Conservation (phyloP, 2,329 filamentous ascomycete genomes). For the Fusarium miscanthi region DNA sequence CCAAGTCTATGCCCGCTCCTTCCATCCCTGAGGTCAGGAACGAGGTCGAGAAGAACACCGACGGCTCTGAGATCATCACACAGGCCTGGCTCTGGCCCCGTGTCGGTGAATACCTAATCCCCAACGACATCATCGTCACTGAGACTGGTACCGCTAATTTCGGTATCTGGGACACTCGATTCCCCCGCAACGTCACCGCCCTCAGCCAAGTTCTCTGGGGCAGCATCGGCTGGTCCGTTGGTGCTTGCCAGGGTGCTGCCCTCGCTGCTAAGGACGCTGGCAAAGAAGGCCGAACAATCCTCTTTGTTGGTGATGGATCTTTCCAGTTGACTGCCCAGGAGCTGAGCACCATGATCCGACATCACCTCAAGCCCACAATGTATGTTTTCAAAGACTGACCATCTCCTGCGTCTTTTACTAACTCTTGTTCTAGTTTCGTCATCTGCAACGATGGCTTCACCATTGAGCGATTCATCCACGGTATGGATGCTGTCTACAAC, state of each 20-base stretch:
- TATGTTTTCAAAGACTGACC: conserved; percentile 54
- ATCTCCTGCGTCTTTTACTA: conserved; percentile 16
- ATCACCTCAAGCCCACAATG: conserved; percentile 80
- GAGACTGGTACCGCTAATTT: conserved; percentile 92
- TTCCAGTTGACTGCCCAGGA: conserved; percentile 89
- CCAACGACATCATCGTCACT: conserved; percentile 82
- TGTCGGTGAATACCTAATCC: conserved; percentile 76
- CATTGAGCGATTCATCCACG: conserved; percentile 89
- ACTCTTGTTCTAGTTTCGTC: conserved; percentile 68
- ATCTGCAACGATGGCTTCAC: conserved; percentile 92
- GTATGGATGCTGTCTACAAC: conserved; percentile 83
- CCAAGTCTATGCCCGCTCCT: conserved; percentile 66
- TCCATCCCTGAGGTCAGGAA: conserved; percentile 66
- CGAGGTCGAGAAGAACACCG: conserved; percentile 55
- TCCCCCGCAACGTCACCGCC: conserved; percentile 80
- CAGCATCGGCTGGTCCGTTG: conserved; percentile 71
- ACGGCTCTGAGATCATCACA: conserved; percentile 63
- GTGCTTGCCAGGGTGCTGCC: conserved; percentile 72
- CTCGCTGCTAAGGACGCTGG: conserved; percentile 76
- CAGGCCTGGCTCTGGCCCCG: conserved; percentile 83
- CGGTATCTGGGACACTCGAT: conserved; percentile 86
- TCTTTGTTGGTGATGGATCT: conserved; percentile 90
- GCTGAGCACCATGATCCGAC: conserved; percentile 83
- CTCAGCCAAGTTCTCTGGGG: conserved; percentile 84
- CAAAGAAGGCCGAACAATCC: conserved; percentile 73